phyloP scores from a whole-genome alignment of 305 asterid species.

The Fraxinus greggii region DNA sequence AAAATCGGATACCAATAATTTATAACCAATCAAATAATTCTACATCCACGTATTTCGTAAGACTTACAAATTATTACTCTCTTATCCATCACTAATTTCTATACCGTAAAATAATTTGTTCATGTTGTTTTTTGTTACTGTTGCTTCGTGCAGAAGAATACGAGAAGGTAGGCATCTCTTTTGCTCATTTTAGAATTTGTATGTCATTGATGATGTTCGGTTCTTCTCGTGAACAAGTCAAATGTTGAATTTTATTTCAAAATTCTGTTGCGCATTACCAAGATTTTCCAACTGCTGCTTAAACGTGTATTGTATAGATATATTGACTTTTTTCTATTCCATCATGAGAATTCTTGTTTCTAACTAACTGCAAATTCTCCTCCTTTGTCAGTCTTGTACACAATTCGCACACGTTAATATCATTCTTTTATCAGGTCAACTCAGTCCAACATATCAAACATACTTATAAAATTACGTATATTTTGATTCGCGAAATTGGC shows the following conservation, averaged over 20 bases:
- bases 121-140: background rate
- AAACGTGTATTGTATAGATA: background rate
- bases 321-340: background rate
- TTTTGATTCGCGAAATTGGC: background rate
- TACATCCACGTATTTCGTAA: background rate
- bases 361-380: background rate
- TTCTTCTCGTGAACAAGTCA: background rate
- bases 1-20: no score
- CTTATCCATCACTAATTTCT: background rate
- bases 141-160: background rate
- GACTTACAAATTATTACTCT: no score
- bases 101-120: background rate
- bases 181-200: background rate
- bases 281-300: background rate
- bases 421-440: background rate
- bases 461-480: no score
- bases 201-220: background rate
- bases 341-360: background rate
- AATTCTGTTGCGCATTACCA: background rate
- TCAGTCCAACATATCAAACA: background rate
- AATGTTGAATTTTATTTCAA: background rate
- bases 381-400: background rate
- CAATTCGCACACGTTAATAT: background rate
- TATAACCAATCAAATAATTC: no score
- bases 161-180: background rate